Evolutionary conservation across 2,329 filamentous ascomycete genomes (phyloP).

Genomic region (Thyridium curvatum): DNA sequence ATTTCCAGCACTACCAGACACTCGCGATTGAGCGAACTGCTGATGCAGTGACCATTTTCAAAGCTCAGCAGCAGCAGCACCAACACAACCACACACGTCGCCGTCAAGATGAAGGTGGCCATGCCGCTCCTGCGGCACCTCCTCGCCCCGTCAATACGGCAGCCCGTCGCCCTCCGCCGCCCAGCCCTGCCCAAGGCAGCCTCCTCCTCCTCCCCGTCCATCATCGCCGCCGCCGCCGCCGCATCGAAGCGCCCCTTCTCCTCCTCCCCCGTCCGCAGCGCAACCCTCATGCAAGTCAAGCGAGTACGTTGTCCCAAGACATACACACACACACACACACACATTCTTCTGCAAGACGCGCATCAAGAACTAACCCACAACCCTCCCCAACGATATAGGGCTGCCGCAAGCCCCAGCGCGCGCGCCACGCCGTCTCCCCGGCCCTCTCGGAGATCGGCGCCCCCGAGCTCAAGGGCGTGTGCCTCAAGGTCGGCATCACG

Average conservation of each 20-base stretch:
- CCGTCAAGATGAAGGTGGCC: conserved; percentile 17
- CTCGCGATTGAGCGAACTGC: too few relatives aligned
- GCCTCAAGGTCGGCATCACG: conserved; percentile 85
- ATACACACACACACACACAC: too few relatives aligned
- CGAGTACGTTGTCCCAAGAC: conserved; percentile 35
- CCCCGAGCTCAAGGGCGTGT: conserved; percentile 90
- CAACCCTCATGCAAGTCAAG: conserved; percentile 70
- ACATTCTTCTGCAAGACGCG: too few relatives aligned
- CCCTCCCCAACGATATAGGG: conserved; percentile 41
- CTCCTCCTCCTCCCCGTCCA: conserved; percentile 14
- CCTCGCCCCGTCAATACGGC: conserved; percentile 20
- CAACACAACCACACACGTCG: too few relatives aligned
- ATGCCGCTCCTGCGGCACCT: conserved; percentile 26
- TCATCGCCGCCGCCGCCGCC: conserved; percentile 14
- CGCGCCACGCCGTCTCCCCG: conserved; percentile 82
- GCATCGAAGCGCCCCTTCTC: conserved; percentile 28
- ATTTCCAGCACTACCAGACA: too few relatives aligned
- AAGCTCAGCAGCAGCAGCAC: too few relatives aligned
- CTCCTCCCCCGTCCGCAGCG: conserved; percentile 41
- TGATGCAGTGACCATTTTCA: too few relatives aligned
- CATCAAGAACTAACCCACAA: too few relatives aligned
- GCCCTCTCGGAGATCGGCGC: conserved; percentile 64
- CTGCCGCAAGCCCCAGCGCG: conserved; percentile 71
- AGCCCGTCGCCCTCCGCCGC: conserved; percentile 9
- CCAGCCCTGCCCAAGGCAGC: conserved; percentile 5